Conservation (phyloP, 1,284 basidiomycete species). For the Fistulinella staudtii region DNA sequence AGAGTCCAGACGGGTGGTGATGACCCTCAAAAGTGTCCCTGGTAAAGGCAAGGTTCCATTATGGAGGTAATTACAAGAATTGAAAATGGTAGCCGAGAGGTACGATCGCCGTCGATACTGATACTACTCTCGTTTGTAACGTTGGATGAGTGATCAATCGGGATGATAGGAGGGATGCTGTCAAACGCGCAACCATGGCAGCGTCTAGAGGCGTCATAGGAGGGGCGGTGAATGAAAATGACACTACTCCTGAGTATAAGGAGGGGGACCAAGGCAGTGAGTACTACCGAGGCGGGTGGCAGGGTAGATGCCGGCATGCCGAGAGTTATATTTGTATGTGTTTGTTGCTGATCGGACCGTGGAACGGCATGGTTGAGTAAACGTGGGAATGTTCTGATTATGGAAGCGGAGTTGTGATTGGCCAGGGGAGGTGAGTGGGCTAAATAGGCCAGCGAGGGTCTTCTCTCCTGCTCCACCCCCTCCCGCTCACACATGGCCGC, state of each 20-base stretch:
- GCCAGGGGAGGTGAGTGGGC: slow-evolving; percentile 8
- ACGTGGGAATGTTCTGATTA: slow-evolving; percentile 22
- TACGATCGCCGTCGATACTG: neutral
- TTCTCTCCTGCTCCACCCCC: neutral
- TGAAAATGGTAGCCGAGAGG: neutral
- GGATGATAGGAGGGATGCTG: neutral
- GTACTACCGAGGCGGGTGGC: slow-evolving; percentile 9
- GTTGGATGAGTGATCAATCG: neutral
- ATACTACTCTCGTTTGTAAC: too few species aligned
- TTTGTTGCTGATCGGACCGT: slow-evolving; percentile 29
- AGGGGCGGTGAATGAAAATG: too few species aligned
- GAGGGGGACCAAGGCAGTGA: neutral
- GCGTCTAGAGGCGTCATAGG: neutral
- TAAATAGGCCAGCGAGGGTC: slow-evolving; percentile 24
- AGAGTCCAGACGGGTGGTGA: too few species aligned
- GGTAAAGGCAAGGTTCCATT: too few species aligned
- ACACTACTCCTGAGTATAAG: neutral
- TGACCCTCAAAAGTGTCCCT: too few species aligned
- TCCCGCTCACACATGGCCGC: neutral
- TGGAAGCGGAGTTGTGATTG: slow-evolving; percentile 12
- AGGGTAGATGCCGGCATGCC: slow-evolving; percentile 26
- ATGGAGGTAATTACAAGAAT: neutral
- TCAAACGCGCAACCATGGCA: neutral
- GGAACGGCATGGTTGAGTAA: slow-evolving; percentile 23
- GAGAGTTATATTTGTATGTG: slow-evolving; percentile 17